Evolutionary conservation across 2,329 filamentous ascomycete species (phyloP).

Genomic region (Penicillium corylophilum): DNA sequence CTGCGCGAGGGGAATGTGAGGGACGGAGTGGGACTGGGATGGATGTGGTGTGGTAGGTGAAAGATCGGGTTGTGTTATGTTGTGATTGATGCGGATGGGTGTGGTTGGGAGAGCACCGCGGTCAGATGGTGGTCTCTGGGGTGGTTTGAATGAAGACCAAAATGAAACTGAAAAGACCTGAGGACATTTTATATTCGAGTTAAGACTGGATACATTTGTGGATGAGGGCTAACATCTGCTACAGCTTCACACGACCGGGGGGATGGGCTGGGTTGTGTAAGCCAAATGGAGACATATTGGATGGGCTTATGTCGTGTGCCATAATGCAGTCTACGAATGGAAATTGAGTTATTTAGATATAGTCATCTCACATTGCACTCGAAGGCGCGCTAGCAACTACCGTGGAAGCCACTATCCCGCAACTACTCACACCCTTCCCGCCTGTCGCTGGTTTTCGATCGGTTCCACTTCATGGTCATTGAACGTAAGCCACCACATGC

Average conservation of each 20-base stretch:
- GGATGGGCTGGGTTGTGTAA: neutral
- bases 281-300: neutral
- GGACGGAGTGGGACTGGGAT: slow-evolving; percentile 5
- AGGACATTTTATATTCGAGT: slow-evolving; percentile 26
- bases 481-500: slow-evolving; percentile 1
- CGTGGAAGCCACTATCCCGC: slow-evolving; percentile 8
- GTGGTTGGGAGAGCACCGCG: slow-evolving; percentile 29
- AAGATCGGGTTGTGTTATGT: slow-evolving; percentile 2
- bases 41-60: slow-evolving; percentile 5
- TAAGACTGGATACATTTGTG: neutral
- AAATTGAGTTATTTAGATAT: neutral
- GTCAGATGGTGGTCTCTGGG: slow-evolving; percentile 15
- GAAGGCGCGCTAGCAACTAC: slow-evolving; percentile 13
- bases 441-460: neutral
- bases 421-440: neutral
- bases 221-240: neutral
- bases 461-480: neutral
- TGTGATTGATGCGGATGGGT: slow-evolving; percentile 4
- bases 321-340: neutral
- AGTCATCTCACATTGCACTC: slow-evolving; percentile 16
- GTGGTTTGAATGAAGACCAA: slow-evolving; percentile 39
- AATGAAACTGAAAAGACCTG: slow-evolving; percentile 49
- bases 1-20: slow-evolving; percentile 5
- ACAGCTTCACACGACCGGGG: neutral
- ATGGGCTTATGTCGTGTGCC: neutral